Evolutionary conservation across 2,329 filamentous ascomycete genomes (phyloP).

Genomic region (Botrytis paeoniae): DNA sequence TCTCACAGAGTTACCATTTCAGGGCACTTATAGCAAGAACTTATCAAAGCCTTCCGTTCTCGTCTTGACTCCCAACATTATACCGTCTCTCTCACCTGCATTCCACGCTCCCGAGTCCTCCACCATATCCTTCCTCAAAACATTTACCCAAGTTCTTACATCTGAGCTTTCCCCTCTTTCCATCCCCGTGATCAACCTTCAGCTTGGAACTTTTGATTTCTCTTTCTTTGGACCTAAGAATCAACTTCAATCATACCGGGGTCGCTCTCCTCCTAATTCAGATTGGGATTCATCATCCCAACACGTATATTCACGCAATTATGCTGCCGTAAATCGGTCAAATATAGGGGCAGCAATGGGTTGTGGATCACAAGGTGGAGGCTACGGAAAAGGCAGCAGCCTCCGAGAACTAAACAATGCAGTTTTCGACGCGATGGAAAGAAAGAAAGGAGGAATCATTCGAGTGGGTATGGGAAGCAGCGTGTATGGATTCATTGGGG

Average conservation of each 20-base stretch:
- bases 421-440: conserved; percentile 83
- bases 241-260: conserved; percentile 38
- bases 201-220: conserved; percentile 88
- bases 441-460: conserved; percentile 52
- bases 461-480: conserved; percentile 82
- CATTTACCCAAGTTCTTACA: conserved; percentile 77
- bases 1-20: conserved; percentile 55
- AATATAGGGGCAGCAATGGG: conserved; percentile 14
- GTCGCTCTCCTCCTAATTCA: conserved; percentile 36
- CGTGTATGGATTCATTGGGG: conserved; percentile 81
- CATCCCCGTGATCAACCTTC: conserved; percentile 81
- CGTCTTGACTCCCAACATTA: conserved; percentile 75
- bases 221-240: conserved; percentile 57
- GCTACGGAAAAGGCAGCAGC: conserved; percentile 49
- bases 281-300: conserved; percentile 60
- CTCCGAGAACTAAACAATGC: conserved; percentile 78
- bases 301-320: conserved; percentile 61
- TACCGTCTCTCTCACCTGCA: conserved; percentile 73
- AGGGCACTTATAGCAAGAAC: conserved; percentile 24
- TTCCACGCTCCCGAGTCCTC: conserved; percentile 84
- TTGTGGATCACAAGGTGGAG: conserved; percentile 46
- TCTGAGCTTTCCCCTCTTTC: conserved; percentile 73
- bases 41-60: conserved; percentile 63
- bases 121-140: conserved; percentile 80
- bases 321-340: conserved; percentile 50